Conservation (phyloP, 805 yeast genomes). For the Pichia paraexigua region DNA sequence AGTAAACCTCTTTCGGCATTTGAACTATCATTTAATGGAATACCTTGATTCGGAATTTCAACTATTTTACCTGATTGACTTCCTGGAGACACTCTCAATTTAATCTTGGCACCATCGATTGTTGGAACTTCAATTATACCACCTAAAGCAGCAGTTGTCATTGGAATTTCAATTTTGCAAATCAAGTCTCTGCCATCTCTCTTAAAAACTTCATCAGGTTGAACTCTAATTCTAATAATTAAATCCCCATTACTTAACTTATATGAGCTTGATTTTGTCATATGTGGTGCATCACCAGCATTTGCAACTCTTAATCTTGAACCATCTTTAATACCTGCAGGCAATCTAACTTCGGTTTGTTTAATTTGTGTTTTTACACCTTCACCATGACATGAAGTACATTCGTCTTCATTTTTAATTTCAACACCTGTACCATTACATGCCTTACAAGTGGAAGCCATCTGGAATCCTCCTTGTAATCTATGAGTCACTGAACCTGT, state of each 20-base stretch:
- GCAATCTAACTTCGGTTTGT: conserved; percentile 74
- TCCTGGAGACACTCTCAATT: conserved; percentile 76
- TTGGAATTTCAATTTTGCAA: conserved; percentile 61
- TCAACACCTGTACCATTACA: conserved; percentile 88
- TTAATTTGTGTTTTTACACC: conserved; percentile 69
- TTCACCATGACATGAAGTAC: conserved; percentile 78
- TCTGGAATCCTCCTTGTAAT: conserved; percentile 89
- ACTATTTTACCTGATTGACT: conserved; percentile 70
- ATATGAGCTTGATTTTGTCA: conserved; percentile 64
- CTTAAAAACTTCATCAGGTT: conserved; percentile 62
- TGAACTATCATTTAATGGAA: conserved; percentile 47
- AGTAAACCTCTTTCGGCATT: conserved; percentile 57
- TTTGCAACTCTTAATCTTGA: conserved; percentile 76
- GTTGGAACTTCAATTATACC: conserved; percentile 91
- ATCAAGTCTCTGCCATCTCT: conserved; percentile 62
- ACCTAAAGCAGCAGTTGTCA: conserved; percentile 96
- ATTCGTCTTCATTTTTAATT: conserved; percentile 58
- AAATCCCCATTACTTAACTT: conserved; percentile 77
- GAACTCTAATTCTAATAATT: conserved; percentile 70
- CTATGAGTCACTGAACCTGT: conserved; percentile 84
- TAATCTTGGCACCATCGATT: conserved; percentile 60
- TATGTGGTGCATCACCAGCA: conserved; percentile 84
- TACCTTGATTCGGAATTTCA: conserved; percentile 79
- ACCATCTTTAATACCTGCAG: conserved; percentile 84
- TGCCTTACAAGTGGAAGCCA: conserved; percentile 84